A percentile compares a stretch with the other conserved stretches of the same genome.
Conservation (phyloP, 441 rosid species). For the Croton setiger region DNA sequence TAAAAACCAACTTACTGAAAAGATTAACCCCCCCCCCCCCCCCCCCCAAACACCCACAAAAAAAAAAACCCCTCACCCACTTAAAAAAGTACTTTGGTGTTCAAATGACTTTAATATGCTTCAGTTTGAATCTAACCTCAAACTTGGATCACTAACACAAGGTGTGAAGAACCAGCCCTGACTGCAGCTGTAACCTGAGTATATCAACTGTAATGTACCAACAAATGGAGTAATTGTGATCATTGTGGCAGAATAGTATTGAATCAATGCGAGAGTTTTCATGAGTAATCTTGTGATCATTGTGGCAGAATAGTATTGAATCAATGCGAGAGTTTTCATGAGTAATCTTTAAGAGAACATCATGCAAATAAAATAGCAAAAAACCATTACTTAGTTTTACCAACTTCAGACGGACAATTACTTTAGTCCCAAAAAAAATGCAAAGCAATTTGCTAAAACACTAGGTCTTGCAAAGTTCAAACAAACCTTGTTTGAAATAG, state of each 20-base stretch:
- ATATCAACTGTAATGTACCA: constrained; percentile 68
- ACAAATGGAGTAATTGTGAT: constrained; percentile 20
- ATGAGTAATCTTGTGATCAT: constrained; percentile 16
- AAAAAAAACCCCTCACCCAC: too few species aligned
- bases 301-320: constrained; percentile 10
- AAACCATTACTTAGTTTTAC: neutral
- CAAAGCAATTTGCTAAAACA: neutral
- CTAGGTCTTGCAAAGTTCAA: neutral
- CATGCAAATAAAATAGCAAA: neutral
- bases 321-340: neutral
- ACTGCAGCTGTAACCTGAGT: constrained; percentile 83
- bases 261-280: neutral
- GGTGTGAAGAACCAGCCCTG: constrained; percentile 98
- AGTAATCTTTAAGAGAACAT: neutral
- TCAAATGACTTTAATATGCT: neutral
- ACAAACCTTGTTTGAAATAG: constrained; percentile 82
- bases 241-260: constrained; percentile 9
- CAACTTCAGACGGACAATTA: neutral
- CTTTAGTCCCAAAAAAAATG: neutral
- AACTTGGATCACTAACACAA: constrained; percentile 74
- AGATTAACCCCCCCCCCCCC: neutral
- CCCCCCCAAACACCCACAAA: neutral
- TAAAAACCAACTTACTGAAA: neutral
- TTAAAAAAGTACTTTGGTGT: neutral
- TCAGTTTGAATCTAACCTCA: constrained; percentile 51